Evolutionary conservation across 2,329 filamentous ascomycete species (phyloP).

Genomic region (Calonectria pseudoreteaudii): DNA sequence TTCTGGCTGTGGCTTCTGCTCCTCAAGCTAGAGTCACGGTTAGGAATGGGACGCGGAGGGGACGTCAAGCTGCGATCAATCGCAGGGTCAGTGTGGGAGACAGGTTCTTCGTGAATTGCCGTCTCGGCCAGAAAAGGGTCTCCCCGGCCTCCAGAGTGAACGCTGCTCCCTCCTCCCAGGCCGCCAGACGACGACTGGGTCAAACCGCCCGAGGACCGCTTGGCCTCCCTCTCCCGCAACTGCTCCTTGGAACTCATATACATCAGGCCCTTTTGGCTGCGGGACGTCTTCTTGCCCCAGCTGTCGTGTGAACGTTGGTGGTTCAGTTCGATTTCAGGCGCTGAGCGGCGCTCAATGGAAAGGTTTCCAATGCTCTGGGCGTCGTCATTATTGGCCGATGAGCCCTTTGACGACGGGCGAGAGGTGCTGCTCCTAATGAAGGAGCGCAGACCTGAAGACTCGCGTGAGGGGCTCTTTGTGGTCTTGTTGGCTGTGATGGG

Average conservation of each 20-base stretch:
- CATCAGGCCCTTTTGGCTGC: constrained; percentile 70
- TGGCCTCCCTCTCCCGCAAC: constrained; percentile 71
- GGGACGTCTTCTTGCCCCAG: constrained; percentile 69
- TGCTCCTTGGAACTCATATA: constrained; percentile 81
- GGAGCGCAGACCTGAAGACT: constrained; percentile 66
- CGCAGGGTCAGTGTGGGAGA: constrained; percentile 40
- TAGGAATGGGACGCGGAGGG: constrained; percentile 69
- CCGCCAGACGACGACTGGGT: constrained; percentile 44
- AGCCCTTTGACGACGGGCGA: constrained; percentile 70
- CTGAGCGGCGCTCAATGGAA: constrained; percentile 69
- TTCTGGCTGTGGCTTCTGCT: constrained; percentile 66
- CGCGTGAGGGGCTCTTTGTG: constrained; percentile 64
- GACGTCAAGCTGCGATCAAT: constrained; percentile 46
- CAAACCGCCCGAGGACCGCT: constrained; percentile 54
- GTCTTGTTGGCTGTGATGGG: constrained; percentile 63
- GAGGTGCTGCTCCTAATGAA: constrained; percentile 66
- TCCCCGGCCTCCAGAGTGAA: constrained; percentile 50
- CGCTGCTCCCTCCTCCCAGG: constrained; percentile 53
- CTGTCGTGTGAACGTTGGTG: constrained; percentile 69
- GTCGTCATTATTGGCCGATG: constrained; percentile 67
- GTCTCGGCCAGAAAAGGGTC: constrained; percentile 66
- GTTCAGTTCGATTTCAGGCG: constrained; percentile 61
- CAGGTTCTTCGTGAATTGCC: constrained; percentile 67
- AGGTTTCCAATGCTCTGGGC: constrained; percentile 72
- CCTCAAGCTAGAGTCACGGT: constrained; percentile 75